These are phyloP conservation scores for Trypanosoma congolense DNA, from an alignment of 208 protist genomes.

Conservation along the genomic window DNA sequence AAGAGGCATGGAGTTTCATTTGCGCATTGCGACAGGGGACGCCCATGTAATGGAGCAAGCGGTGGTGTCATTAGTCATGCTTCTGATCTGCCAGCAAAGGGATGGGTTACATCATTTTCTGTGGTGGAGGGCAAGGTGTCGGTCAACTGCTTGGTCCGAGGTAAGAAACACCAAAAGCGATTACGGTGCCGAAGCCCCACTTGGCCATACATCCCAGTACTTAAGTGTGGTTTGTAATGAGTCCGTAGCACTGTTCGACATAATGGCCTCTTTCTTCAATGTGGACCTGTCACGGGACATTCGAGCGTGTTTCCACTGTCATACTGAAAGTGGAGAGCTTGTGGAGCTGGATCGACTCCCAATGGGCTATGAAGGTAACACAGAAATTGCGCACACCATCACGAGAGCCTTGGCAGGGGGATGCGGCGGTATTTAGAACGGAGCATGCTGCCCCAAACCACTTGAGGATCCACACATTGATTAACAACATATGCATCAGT, in stretches of 20 bases:
- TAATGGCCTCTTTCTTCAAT: conserved; percentile 7
- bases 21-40: neutral
- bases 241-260: conserved; percentile 2
- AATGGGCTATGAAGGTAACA: neutral
- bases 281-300: neutral
- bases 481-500: neutral
- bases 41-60: too few species aligned
- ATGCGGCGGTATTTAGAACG: neutral
- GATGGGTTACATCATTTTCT: too few species aligned
- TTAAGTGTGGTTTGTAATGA: conserved; percentile 5
- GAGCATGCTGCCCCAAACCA: neutral
- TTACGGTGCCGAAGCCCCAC: conserved; percentile 1
- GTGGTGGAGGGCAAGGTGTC: too few species aligned
- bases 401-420: neutral
- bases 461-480: neutral
- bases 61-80: too few species aligned
- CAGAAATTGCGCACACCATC: neutral
- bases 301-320: neutral
- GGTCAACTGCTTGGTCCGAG: conserved; percentile 2
- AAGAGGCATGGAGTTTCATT: neutral
- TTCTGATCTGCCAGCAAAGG: too few species aligned
- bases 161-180: neutral
- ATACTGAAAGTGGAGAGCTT: neutral
- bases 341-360: neutral
- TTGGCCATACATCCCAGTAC: conserved; percentile 9